Base-by-base conservation (phyloP, 805 yeast species). In the Suhomyces prunicola region DNA sequence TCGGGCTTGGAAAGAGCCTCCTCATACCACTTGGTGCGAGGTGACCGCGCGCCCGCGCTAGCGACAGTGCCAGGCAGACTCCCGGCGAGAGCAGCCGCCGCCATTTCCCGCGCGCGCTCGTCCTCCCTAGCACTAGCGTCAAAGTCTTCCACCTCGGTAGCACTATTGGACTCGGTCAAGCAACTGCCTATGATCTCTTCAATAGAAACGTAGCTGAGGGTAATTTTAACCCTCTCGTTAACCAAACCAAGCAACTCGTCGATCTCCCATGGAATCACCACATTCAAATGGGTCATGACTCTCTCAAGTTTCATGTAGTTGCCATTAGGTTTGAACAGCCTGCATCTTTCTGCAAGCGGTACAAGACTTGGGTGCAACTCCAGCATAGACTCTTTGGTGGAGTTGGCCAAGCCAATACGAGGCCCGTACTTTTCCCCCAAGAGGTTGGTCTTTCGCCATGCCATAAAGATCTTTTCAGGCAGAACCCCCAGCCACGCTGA, bases 111-210 rank as follows among this genome's bases (percentile, higher is more conserved):
- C 33, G 33, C 33, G 33, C 33, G 33, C 33, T 29, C 33, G 12
- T 29, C 33, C 33, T 29, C 33, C n/a, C 33, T 29, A 29, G 33
- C 33, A 29, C 6, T 5, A 29, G 33, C 42, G 12, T 10, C 42
- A 39, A 39, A 39, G 8, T 47, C 49, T 1, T 47, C 49, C 35
- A 36, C 29, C 6, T 35, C 26, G 15, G 41, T 12, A 4, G 41
- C 35, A 9, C 46, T 44, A 22, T 26, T 45, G 2, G 29, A 26
- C 51, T 82, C 85, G 61, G 79, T 80, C 10, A 82, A 74, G 55
- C 87, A 82, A 60, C 86, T 79, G 24, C 83, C 82, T 2, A 84
- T 81, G 45, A 84, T 76, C 59, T 85, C 88, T 50, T 79, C 84
- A 44, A 82, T 82, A 17, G 87, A 82, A 9, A 80, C 71, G 58